Base-by-base conservation (phyloP, 306 rosid species). In the Castanea crenata region DNA sequence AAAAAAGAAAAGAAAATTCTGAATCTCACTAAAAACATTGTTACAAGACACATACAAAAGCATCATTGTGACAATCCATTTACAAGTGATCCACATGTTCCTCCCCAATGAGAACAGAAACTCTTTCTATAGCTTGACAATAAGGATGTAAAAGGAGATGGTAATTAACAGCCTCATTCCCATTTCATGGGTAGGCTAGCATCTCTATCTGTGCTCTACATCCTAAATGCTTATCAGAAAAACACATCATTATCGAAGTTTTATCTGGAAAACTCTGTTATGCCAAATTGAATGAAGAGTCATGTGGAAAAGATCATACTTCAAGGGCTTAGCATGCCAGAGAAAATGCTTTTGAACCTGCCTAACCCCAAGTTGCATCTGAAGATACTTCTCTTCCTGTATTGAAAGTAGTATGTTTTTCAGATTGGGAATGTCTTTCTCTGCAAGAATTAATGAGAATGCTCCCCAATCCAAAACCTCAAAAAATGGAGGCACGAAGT, bases 281-380 rank as follows among this genome's bases (percentile, higher is more conserved):
- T 91, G 88, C 99, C 99, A 96, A 81, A 96, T 84, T 16, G 99
- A 96, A 80, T 91, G 97, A 83, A 96, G 97, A 74, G 92, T 93
- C 98, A 95, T 93, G 87, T 93, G 96, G 83, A 95, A 95, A 56
- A 95, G 94, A 75, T 95, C 99, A 75, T 93, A 90, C 88, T 93
- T 91, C 56, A 85, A 58, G 38, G 99, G 97, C 56, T 85, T 91
- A 27, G 88, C 78, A 81, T 91, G 99, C 99, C 99, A 95, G 21
- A 93, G 90, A 71, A 91, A 95, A 85, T 93, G 98, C 76, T 82
- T 93, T 84, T 91, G 99, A 78, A 84, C 94, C 87, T 81, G 90
- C 88, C 89, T 91, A 35, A 95, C 89, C 38, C 91, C 94, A 52
- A 86, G 87, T 63, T 95, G 98, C 93, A 93, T 84, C 80, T 86